Evolutionary conservation across 2,329 filamentous ascomycete genomes (phyloP), one percentile per base, ranked within the genome.

Genomic region (Paraphoma sp.): DNA sequence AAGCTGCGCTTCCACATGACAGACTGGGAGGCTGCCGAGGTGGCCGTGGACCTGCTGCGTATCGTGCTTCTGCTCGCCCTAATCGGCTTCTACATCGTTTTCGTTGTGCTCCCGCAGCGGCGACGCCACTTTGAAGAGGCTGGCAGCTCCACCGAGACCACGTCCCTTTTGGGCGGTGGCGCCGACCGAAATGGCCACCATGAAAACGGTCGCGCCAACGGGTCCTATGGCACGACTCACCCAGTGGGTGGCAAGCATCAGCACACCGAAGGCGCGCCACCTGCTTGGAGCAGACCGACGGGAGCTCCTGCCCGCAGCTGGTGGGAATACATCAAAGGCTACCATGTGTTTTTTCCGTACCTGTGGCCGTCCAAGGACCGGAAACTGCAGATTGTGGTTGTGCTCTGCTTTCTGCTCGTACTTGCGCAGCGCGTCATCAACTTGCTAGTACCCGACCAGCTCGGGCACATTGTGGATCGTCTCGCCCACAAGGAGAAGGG

Each of bases 261-360:
- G 47, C 76, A 80, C 61, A 74, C 81, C 18, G 77, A 82, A 59
- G 89, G 92, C 55, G 85, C 87, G 49, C 86, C 87, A 23, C 87
- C 89, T 9, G 92, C 91, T 6, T 98, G 96, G 82, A 96, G 96
- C 75, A 89, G 94, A 65, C 93, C 93, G 1, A 89, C 90, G 38
- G 94, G 92, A 62, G 86, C 92, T 8, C 93, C 92, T 2, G 90
- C 91, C 65, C 92, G 91, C 65, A 95, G 89, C 50, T 99, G 95
- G 95, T 96, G 91, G 87, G 93, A 98, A 73, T 99, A 99, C 75
- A 81, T 97, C 58, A 88, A 89, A 62, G 93, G 94, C 45, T 99
- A 98, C 76, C 91, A 89, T 11, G 83, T 97, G 49, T 97, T 99
- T 78, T 96, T 98, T 74, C 94, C 93, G 0, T 99, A 98, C 73